phyloP scores from a whole-genome alignment of 192 early-diverging fungal species.

The Phycomyces nitens region DNA sequence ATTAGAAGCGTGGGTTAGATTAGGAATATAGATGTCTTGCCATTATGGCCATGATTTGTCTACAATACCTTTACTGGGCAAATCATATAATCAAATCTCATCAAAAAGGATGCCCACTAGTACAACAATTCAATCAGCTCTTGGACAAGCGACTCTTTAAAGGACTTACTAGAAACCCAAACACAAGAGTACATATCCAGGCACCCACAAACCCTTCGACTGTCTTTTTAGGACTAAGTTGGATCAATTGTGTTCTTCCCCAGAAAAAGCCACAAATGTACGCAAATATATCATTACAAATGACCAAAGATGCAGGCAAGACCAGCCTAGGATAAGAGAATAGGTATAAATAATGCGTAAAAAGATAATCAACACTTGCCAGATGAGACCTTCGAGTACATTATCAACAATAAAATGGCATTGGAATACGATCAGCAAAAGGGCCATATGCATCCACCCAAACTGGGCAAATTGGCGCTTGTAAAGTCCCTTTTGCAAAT shows the following conservation, averaged over 20 bases:
- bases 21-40: background rate
- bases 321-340: slow-evolving; percentile 55
- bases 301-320: slow-evolving; percentile 82
- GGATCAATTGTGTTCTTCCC: slow-evolving; percentile 86
- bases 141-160: background rate
- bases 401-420: slow-evolving; percentile 97
- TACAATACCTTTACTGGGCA: slow-evolving; percentile 49
- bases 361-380: slow-evolving; percentile 41
- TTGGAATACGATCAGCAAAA: slow-evolving; percentile 88
- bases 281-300: slow-evolving; percentile 94
- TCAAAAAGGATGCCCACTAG: slow-evolving; percentile 43
- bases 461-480: slow-evolving; percentile 95
- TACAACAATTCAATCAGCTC: background rate
- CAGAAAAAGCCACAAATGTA: slow-evolving; percentile 96
- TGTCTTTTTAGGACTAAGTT: slow-evolving; percentile 96
- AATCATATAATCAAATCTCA: slow-evolving; percentile 54
- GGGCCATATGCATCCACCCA: slow-evolving; percentile 95
- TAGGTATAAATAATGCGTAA: too few species aligned
- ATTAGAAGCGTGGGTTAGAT: too few species aligned
- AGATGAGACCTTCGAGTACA: slow-evolving; percentile 95
- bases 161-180: slow-evolving; percentile 71
- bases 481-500: slow-evolving; percentile 90
- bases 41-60: background rate
- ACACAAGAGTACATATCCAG: slow-evolving; percentile 76
- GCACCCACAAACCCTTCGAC: slow-evolving; percentile 96